phyloP scores from a whole-genome alignment of 2,329 filamentous ascomycete genomes.

The Penicillium crustosum region DNA sequence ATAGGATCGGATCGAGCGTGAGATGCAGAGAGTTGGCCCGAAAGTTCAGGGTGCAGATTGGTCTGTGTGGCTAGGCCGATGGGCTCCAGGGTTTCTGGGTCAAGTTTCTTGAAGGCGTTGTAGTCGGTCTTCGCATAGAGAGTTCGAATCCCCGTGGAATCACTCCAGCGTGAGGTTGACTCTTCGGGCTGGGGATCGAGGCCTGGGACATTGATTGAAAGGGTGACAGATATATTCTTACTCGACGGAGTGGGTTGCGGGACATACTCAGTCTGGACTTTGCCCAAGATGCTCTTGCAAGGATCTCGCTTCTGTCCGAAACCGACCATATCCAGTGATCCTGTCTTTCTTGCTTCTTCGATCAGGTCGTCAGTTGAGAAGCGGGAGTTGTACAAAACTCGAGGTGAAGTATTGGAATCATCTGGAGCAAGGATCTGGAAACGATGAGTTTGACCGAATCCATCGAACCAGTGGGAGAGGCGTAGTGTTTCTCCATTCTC shows the following conservation, averaged over 20 bases:
- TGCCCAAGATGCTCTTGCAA: slow-evolving; percentile 70
- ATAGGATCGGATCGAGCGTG: slow-evolving; percentile 70
- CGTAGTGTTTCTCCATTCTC: slow-evolving; percentile 58
- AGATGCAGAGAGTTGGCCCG: slow-evolving; percentile 65
- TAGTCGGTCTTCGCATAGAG: slow-evolving; percentile 63
- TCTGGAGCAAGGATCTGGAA: slow-evolving; percentile 63
- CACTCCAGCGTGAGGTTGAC: slow-evolving; percentile 23
- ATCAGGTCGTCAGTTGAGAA: slow-evolving; percentile 65
- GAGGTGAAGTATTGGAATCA: slow-evolving; percentile 31
- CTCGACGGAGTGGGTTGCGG: slow-evolving; percentile 57
- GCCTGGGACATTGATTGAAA: slow-evolving; percentile 65
- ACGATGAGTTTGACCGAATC: slow-evolving; percentile 66
- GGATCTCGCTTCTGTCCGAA: slow-evolving; percentile 74
- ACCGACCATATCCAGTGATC: slow-evolving; percentile 56
- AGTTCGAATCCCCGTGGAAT: slow-evolving; percentile 45
- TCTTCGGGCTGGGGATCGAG: slow-evolving; percentile 33
- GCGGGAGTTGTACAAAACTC: slow-evolving; percentile 70
- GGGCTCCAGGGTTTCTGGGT: slow-evolving; percentile 71
- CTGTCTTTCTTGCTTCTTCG: slow-evolving; percentile 60
- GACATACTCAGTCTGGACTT: slow-evolving; percentile 48
- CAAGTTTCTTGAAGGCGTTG: slow-evolving; percentile 58
- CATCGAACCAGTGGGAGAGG: slow-evolving; percentile 79
- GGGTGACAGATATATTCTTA: slow-evolving; percentile 64
- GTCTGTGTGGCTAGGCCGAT: slow-evolving; percentile 62
- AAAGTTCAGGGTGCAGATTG: slow-evolving; percentile 65